Evolutionary conservation across 148 eudicot species (phyloP), one percentile per base, ranked within the genome.

Genomic region (Amaranthus cruentus): DNA sequence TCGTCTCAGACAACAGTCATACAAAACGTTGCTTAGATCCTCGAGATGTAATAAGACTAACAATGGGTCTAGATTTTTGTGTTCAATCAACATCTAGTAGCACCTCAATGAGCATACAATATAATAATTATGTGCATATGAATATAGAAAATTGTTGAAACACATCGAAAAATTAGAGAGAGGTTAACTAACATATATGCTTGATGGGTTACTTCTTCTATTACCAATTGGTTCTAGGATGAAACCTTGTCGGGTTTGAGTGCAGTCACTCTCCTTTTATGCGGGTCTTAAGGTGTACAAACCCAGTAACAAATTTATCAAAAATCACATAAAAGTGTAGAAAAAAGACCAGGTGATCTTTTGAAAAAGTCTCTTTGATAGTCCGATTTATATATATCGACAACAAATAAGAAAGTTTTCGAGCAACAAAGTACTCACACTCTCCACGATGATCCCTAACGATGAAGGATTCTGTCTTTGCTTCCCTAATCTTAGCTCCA

Each of bases 391-490:
- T n/a, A 53, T 14, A 51, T 8, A 73, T 0, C 15, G 58, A 52
- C 10, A 57, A 48, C 13, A 43, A 15, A 49, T 21, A 49, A 67
- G 7, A 61, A 14, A 75, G 51, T 21, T 53, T 58, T 14, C 1
- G 63, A 44, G 55, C 58, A 69, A 59, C 14, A 69, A 62, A 59
- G 49, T 68, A 73, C 95, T 89, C 74, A 89, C 97, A 76, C 86
- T 89, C 89, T 68, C 92, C 89, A 77, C 97, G 97, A 75, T 86
- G 92, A 83, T 91, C 97, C 80, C 88, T 81, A 72, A 91, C 92
- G 68, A 81, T 81, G 77, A 91, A 88, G n/a, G 92, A 80, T 69
- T 86, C 89, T 2, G 97, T 82, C 85, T 81, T 89, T 63, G 92
- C 97, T 88, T 91, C 97, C 84, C 76, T 84, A 59, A 91, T 79